Base-by-base conservation (phyloP, 1,139 yeast genomes). In the Taphrina deformans region DNA sequence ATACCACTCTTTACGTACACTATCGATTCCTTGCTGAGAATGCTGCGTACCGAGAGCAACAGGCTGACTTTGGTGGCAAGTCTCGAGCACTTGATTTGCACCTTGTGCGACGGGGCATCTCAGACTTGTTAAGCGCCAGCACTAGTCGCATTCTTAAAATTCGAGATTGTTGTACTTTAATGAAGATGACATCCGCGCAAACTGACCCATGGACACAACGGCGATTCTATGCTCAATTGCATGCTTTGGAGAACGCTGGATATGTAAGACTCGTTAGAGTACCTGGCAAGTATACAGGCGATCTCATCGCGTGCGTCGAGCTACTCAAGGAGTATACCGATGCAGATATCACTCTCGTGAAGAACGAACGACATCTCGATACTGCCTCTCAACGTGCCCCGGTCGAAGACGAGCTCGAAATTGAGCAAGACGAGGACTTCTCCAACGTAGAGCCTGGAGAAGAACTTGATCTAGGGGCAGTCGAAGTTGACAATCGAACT, bases 1-100 rank as follows among this genome's bases (percentile, higher is more conserved):
- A 50, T 21, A 59, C 63, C 16, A 52, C 55, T n/a, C 27, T 40
- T 27, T 50, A 48, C 10, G 63, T 59, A 12, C 63, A 59, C 21
- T 53, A 41, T 18, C 56, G 40, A 23, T 59, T 59, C 58, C 58
- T 53, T n/a, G 50, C 33, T 5, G 50, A 50, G 24, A 48, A 48
- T 40, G 48, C 45, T 9, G 14, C 14, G n/a, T 40, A 59, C 21
- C 35, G 55, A 31, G 40, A 50, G 21, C 38, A 26, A 14, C 56
- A 50, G 27, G 24, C 29, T 14, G 50, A 18, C 16, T 26, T 38
- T 24, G 41, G 63, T 12, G 41, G 40, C 27, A 40, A 26, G 21
- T 26, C 26, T 12, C 40, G 45, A 9, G 26, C 24, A 12, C 53
- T 59, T 18, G 50, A 59, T 41, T 29, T 48, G n/a, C 56, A 48